Percentiles rank a stretch among this genome's conserved stretches.
Evolutionary conservation across 225 moss, liverwort and hornwort genomes (phyloP).

Genomic region (Physcomitrellopsis africana): DNA sequence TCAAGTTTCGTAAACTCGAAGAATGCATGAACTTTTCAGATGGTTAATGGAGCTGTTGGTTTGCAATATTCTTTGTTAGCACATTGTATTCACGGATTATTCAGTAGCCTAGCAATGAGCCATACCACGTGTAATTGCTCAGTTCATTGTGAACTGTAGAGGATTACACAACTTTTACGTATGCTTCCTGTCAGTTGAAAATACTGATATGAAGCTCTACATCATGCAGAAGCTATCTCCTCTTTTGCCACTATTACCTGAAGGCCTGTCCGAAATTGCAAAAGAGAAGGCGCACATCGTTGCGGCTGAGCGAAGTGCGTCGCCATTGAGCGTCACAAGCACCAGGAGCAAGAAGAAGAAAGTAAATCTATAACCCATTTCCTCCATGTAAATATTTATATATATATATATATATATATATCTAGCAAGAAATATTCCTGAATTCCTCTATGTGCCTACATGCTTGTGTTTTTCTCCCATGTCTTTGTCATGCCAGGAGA

Average conservation of each 20-base stretch:
- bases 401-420: too few relatives aligned
- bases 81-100: not conserved
- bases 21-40: not conserved
- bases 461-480: not conserved
- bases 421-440: too few relatives aligned
- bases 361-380: slow-evolving; percentile 13
- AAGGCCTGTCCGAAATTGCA: slow-evolving; percentile 55
- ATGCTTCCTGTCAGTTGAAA: not conserved
- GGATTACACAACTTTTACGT: not conserved
- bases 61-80: not conserved
- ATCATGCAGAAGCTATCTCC: slow-evolving; percentile 56
- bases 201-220: slow-evolving; percentile 3
- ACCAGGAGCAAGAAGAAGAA: slow-evolving; percentile 46
- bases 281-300: slow-evolving; percentile 54
- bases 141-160: not conserved
- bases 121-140: slow-evolving; percentile 1
- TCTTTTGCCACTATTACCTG: slow-evolving; percentile 58
- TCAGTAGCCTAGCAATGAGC: not conserved
- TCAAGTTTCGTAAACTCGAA: not conserved
- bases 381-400: not conserved
- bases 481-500: not conserved
- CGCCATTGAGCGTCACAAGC: slow-evolving; percentile 44
- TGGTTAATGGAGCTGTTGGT: not conserved
- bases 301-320: slow-evolving; percentile 38
- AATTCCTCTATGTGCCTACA: not conserved